Base-by-base conservation (phyloP, 208 protist genomes). In the Leishmania amazonensis region DNA sequence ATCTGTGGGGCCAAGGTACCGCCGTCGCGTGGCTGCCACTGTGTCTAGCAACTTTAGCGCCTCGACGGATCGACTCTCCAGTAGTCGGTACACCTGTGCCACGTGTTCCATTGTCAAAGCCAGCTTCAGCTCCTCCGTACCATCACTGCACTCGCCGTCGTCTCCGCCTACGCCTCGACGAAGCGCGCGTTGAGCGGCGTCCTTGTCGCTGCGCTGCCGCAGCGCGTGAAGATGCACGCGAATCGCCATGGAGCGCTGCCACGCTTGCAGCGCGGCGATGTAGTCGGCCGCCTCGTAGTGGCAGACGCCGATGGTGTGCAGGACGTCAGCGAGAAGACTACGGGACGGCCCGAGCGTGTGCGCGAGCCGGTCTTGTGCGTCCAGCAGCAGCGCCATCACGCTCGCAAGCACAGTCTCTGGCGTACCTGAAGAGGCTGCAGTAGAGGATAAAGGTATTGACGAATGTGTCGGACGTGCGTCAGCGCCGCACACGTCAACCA, bases 31-130 rank as follows among this genome's bases (percentile, higher is more conserved):
- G 8, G 65, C 62, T 15, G 86, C 79, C 9, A 93, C 89, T 28
- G 77, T 76, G 47, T 85, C 85, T 80, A 90, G 85, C 80, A 93
- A 58, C 81, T 85, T 85, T 77, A 87, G 79, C 64, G 88, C 90
- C 73, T 87, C 85, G 70, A 74, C 65, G 13, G 51, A 57, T 13
- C 57, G 75, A 0, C 83, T 74, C 1, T 79, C 78, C 21, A 85
- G 5, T 2, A 78, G 62, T 38, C 87, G 88, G 60, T 92, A 93
- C 31, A 96, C 78, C 70, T 92, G 85, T 62, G 89, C 90, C 9
- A 96, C 83, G 79, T 94, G 90, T 76, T 94, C 90, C 73, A 94
- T 64, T 38, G 92, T 96, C 40, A 92, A 84, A 6, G 90, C 90
- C 68, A 94, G 77, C 79, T 87, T 91, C 68, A 95, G 78, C 75